Percentiles rank a stretch among this genome's conserved stretches.
These are phyloP conservation scores for Oenanthe sinensis DNA, from an alignment of 129 eudicot genomes.

Conservation along the genomic window DNA sequence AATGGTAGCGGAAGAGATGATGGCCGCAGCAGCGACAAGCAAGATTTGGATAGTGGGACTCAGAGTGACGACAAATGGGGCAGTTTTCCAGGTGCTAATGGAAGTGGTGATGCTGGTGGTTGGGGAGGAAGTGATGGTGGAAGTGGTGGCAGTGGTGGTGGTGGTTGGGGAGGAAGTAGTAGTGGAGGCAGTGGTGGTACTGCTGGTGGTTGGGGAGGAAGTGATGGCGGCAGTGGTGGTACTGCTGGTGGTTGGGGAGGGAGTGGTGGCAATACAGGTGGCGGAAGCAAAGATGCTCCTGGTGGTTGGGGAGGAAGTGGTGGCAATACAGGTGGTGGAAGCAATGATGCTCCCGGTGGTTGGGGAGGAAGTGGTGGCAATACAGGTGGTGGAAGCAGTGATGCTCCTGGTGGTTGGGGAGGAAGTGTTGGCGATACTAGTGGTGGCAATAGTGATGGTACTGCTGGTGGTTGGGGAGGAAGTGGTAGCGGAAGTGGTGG, in stretches of 20 bases:
- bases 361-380: conserved; percentile 10
- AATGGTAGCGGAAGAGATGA: conserved; percentile 38
- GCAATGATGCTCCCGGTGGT: neutral
- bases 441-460: neutral
- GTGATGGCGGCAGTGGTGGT: conserved; percentile 5
- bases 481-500: neutral
- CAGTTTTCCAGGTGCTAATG: conserved; percentile 28
- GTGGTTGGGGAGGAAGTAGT: conserved; percentile 32
- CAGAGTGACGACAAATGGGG: conserved; percentile 33
- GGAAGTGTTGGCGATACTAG: neutral
- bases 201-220: neutral
- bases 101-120: conserved; percentile 18
- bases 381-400: neutral
- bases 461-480: neutral
- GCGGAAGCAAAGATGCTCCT: neutral
- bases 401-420: neutral
- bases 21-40: conserved; percentile 25
- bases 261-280: neutral
- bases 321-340: neutral
- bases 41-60: conserved; percentile 43
- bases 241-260: conserved; percentile 1
- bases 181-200: conserved; percentile 22
- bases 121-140: conserved; percentile 24
- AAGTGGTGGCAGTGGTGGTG: conserved; percentile 11
- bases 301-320: neutral